Evolutionary conservation across 1,284 basidiomycete genomes (phyloP), one percentile per base, ranked within the genome.

Genomic region (Mycena sp.): DNA sequence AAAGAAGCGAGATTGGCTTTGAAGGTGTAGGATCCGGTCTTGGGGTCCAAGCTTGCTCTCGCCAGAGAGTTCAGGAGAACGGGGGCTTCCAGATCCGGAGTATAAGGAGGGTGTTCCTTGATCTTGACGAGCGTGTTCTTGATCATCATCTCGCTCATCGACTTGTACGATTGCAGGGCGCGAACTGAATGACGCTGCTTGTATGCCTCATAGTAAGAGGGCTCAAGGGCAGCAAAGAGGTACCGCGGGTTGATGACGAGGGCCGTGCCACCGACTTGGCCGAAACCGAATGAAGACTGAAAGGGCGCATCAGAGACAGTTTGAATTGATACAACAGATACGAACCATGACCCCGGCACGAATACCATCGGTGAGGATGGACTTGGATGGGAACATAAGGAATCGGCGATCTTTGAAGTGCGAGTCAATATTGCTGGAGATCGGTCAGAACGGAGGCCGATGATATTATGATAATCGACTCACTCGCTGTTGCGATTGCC

Each of bases 201-300:
- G 84, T 99, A 99, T 30, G 82, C 79, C 52, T 89, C 87, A 72
- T 96, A 97, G 65, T 84, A 77, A 29, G 86, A 81, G 2, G 91
- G 85, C 67, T 93, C 88, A 44, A 99, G 80, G 14, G 92, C 85
- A 56, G 91, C 97, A 69, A 96, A 90, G 67, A 98, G 85, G 82
- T 95, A 95, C 69, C 94, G 92, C 53, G 98, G 95, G 79, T 99
- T 91, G 60, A 99, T 77, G 70, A 98, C 83, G 67, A 97, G 85
- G 50, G 90, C 92, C 65, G 92, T 94, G 66, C 97, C 98, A 67
- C 97, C 98, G 69, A 98, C 96, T 87, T 99, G 98, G 72, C 97
- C 98, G 84, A 99, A 99, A 72, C 98, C 98, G 82, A 99, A 99
- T 19, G 96, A 98, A 4, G 97, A 98, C 85, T 91, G 63, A 19